Evolutionary conservation across 108 stramenopile genomes (phyloP).

Genomic region (Skeletonema tropicum): DNA sequence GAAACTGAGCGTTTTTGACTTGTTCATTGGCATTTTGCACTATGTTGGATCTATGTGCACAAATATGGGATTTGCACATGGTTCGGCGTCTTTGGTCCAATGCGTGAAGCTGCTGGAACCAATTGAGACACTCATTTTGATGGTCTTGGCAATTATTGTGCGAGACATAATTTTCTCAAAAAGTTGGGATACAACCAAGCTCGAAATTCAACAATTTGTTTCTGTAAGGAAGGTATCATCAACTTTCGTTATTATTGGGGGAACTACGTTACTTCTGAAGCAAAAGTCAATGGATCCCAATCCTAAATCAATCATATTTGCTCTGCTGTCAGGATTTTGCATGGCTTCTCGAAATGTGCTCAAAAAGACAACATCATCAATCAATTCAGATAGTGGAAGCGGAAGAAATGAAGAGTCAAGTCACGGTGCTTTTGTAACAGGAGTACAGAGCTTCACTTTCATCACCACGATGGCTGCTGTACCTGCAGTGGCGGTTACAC

Average conservation of each 20-base stretch:
- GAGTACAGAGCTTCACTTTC: constrained; percentile 20
- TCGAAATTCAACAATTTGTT: constrained; percentile 10
- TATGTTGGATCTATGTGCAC: constrained; percentile 48
- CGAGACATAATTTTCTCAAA: neutral
- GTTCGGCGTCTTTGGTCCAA: constrained; percentile 59
- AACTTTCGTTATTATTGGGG: constrained; percentile 15
- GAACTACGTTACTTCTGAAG: constrained; percentile 23
- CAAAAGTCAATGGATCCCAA: constrained; percentile 24
- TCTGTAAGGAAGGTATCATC: constrained; percentile 17
- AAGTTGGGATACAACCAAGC: constrained; percentile 9
- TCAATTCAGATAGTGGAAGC: neutral
- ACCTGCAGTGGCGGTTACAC: constrained; percentile 12
- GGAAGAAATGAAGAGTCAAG: neutral
- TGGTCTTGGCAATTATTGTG: neutral
- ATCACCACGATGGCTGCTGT: constrained; percentile 23
- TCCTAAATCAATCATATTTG: constrained; percentile 11
- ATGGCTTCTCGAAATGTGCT: constrained; percentile 27
- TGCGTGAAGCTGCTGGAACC: constrained; percentile 63
- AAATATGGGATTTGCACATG: constrained; percentile 57
- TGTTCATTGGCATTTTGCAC: constrained; percentile 39
- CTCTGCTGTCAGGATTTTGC: constrained; percentile 21
- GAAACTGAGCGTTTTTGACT: constrained; percentile 2
- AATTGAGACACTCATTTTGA: constrained; percentile 53
- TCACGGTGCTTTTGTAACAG: neutral
- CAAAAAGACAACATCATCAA: constrained; percentile 12